A percentile compares a stretch with the other conserved stretches of the same genome.
These are phyloP conservation scores for Persicaria tinctoria DNA, from an alignment of 148 eudicot species.

Conservation along the genomic window DNA sequence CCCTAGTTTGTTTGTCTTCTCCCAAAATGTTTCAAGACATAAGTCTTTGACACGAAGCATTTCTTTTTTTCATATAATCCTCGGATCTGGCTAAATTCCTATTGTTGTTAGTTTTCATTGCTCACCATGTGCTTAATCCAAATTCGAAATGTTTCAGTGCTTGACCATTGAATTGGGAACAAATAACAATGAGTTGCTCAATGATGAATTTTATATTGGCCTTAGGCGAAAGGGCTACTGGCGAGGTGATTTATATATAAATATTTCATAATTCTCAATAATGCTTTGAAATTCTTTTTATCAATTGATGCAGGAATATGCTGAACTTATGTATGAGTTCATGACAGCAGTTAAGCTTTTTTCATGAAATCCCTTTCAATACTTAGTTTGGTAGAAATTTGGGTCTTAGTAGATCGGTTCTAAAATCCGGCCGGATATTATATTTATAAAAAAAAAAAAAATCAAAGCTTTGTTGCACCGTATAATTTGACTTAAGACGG, in stretches of 20 bases:
- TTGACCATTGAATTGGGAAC: slow-evolving; percentile 97
- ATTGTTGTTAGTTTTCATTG: background rate
- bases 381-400: no score
- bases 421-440: no score
- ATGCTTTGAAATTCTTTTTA: background rate
- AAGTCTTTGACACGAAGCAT: background rate
- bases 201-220: slow-evolving; percentile 93
- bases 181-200: slow-evolving; percentile 68
- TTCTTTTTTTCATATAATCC: background rate
- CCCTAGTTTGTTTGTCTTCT: no score
- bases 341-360: no score
- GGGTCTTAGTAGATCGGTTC: no score
- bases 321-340: slow-evolving; percentile 82
- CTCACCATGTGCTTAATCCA: background rate
- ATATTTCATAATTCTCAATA: background rate
- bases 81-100: background rate
- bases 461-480: no score
- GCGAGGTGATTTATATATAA: slow-evolving; percentile 51
- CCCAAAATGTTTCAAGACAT: background rate
- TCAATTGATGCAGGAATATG: slow-evolving; percentile 59
- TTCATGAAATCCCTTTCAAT: no score
- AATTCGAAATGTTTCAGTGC: slow-evolving; percentile 47
- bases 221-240: slow-evolving; percentile 93
- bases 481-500: no score
- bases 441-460: no score